Conservation (phyloP, 768 basidiomycete species). For the Pleurotus citrinopileatus region DNA sequence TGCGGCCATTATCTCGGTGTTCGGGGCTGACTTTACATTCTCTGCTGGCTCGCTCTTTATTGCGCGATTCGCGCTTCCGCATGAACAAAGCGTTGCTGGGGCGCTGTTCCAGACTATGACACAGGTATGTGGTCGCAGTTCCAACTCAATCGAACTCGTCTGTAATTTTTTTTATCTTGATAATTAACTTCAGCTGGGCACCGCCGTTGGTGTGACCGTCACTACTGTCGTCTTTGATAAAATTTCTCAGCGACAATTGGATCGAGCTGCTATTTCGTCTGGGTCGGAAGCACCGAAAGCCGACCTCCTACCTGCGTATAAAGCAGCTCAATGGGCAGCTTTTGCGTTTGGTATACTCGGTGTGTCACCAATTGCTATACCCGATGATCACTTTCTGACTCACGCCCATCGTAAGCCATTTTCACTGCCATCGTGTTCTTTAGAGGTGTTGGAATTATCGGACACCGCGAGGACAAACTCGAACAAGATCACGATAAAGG, state of each 20-base stretch:
- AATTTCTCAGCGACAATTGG: not conserved
- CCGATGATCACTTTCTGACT: no score
- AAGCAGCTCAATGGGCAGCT: conserved; percentile 9
- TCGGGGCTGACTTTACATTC: conserved; percentile 79
- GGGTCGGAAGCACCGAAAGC: not conserved
- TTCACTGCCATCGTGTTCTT: not conserved
- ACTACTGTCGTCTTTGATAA: conserved; percentile 1
- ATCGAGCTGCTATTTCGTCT: not conserved
- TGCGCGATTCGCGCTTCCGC: conserved; percentile 58
- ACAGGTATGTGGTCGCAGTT: no score
- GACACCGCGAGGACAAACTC: not conserved
- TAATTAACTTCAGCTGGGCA: not conserved
- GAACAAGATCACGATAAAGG: no score
- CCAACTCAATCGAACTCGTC: not conserved
- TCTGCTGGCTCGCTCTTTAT: conserved; percentile 72
- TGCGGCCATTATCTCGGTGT: conserved; percentile 57
- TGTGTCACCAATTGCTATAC: not conserved
- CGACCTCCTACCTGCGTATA: not conserved
- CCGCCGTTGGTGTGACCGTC: not conserved
- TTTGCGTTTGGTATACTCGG: conserved; percentile 14
- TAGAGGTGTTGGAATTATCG: not conserved
- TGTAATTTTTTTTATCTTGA: no score
- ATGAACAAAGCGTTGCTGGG: conserved; percentile 76
- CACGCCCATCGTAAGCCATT: not conserved
- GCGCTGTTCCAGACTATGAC: conserved; percentile 80